Percentiles rank a stretch among this genome's conserved stretches.
Conservation (phyloP, 176 grass and related monocot species). For the Avena insularis region DNA sequence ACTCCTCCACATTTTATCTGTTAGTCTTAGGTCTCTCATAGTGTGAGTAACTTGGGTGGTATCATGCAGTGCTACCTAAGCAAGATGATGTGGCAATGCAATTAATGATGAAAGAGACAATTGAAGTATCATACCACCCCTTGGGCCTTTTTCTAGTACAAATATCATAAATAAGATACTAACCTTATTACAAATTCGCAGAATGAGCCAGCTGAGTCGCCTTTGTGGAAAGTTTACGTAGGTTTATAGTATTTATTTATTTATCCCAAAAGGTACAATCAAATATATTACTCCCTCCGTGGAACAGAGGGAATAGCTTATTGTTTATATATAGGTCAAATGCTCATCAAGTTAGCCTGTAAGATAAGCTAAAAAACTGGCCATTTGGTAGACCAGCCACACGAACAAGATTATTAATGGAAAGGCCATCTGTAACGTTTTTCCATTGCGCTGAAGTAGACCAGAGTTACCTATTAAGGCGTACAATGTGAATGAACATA, state of each 20-base stretch:
- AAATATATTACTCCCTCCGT: neutral
- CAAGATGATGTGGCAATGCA: too few species aligned
- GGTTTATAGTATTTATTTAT: neutral
- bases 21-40: neutral
- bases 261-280: neutral
- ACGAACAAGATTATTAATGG: neutral
- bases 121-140: too few species aligned
- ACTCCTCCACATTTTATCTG: slow-evolving; percentile 21
- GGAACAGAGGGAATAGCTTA: neutral
- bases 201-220: neutral
- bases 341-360: neutral
- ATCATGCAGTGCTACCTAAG: too few species aligned
- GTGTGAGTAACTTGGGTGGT: too few species aligned
- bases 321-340: slow-evolving; percentile 18
- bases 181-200: neutral
- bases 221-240: slow-evolving; percentile 17
- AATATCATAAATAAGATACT: too few species aligned
- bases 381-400: neutral
- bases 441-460: slow-evolving; percentile 17
- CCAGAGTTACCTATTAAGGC: neutral
- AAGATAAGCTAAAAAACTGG: neutral
- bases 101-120: too few species aligned
- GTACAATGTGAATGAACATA: slow-evolving; percentile 3
- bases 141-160: too few species aligned
- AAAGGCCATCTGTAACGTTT: slow-evolving; percentile 7